Conservation (phyloP, 163 green algal species). For the Chlorella variabilis region DNA sequence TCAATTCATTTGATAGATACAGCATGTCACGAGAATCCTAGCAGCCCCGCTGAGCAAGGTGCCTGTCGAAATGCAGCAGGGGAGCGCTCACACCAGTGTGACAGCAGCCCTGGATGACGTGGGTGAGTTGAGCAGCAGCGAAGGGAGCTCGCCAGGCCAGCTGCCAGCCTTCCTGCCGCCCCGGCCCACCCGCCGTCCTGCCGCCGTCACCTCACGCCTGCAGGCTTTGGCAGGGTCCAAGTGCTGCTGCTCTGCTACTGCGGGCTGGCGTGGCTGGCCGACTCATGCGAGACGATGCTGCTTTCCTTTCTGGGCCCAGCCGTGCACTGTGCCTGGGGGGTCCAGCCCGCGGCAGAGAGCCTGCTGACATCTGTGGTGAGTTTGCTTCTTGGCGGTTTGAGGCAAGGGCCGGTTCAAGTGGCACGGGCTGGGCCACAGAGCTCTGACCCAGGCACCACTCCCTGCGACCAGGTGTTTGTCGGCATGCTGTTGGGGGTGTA, state of each 20-base stretch:
- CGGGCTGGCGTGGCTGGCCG: slow-evolving; percentile 73
- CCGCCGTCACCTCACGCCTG: too few relatives aligned
- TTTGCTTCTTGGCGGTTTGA: too few relatives aligned
- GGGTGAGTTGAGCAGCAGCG: too few relatives aligned
- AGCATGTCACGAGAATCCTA: too few relatives aligned
- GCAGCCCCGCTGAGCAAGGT: too few relatives aligned
- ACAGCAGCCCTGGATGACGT: slow-evolving; percentile 6
- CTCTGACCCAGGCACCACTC: too few relatives aligned
- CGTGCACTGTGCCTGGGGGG: slow-evolving; percentile 54
- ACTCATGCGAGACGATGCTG: slow-evolving; percentile 92
- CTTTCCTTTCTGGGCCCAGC: slow-evolving; percentile 84
- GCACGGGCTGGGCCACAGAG: too few relatives aligned
- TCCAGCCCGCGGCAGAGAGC: slow-evolving; percentile 60
- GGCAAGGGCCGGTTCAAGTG: too few relatives aligned
- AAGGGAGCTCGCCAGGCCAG: too few relatives aligned
- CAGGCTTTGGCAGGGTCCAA: slow-evolving; percentile 83
- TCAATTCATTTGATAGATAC: too few relatives aligned
- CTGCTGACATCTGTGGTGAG: slow-evolving; percentile 59
- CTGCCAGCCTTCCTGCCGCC: not conserved
- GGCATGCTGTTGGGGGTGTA: slow-evolving; percentile 85
- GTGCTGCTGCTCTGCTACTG: slow-evolving; percentile 71
- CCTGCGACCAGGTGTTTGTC: slow-evolving; percentile 48
- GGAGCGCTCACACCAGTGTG: not conserved
- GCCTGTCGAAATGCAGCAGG: too few relatives aligned
- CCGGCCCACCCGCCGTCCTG: not conserved